Evolutionary conservation across 192 early-diverging fungal genomes (phyloP), one percentile per base, ranked within the genome.

Genomic region (Mortierella antarctica): DNA sequence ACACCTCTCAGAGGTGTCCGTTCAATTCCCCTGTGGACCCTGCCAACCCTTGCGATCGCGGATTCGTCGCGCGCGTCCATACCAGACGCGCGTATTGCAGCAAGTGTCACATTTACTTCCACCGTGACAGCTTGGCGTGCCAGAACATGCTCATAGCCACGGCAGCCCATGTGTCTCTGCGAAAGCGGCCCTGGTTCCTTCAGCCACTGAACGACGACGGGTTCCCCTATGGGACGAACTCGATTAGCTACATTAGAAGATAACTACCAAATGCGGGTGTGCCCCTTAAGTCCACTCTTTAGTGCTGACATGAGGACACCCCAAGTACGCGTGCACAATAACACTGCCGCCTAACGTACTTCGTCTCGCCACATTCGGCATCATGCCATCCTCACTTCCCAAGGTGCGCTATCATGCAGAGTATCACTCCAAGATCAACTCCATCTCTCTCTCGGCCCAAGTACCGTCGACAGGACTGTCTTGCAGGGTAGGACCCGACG

Each of bases 391-490:
- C 31, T 31, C 31, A 31, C 31, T 31, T 3, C 31, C 31, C 21
- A 57, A 46, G 50, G 46, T 56, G 14, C 14, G 9, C 23, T 80
- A 72, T 54, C 45, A 80, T 68, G 59, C 70, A 12, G 77, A 80
- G 42, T 64, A 80, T 18, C 77, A 80, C 44, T 80, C 77, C 31
- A 80, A 80, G 69, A 80, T 80, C 65, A 71, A 80, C 31, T 66
- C 77, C 51, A 72, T 80, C 70, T 58, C 70, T 1, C 60, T 80
- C 46, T 72, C 70, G 10, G 46, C 72, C 2, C 70, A 80, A 51
- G 77, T 80, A 1, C 65, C 70, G 15, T 40, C 53, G 2, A 41
- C 57, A 64, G 77, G 77, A 52, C 18, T 80, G 40, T 57, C 57
- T 7, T 80, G 77, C 40, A 80, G 54, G 39, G 68, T 80, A 15